These are phyloP conservation scores for Tubosaeta sp. DNA, from an alignment of 768 basidiomycete species.

Conservation along the genomic window DNA sequence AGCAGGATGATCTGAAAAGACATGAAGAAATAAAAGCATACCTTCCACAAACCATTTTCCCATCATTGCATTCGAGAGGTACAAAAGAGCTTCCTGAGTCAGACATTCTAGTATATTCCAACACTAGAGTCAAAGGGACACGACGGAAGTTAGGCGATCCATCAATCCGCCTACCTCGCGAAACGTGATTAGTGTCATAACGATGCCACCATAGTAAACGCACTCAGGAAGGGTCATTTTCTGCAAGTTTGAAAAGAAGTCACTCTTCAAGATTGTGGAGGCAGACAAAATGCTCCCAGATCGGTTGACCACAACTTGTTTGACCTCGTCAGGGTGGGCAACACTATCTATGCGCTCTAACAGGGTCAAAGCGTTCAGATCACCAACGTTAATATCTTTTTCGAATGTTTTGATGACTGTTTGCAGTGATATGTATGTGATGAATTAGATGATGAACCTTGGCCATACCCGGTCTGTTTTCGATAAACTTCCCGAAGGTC, in stretches of 20 bases:
- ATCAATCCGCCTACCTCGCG: constrained; percentile 65
- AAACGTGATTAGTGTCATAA: constrained; percentile 5
- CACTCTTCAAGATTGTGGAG: constrained; percentile 91
- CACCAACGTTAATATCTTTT: constrained; percentile 81
- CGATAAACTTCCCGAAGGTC: constrained; percentile 78
- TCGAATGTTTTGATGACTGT: constrained; percentile 93
- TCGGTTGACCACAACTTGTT: constrained; percentile 78
- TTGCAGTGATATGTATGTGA: not conserved
- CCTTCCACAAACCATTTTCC: constrained; percentile 78
- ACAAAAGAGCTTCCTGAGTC: constrained; percentile 32
- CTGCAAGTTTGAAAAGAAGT: constrained; percentile 90
- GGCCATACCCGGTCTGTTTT: constrained; percentile 70
- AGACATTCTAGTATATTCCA: constrained; percentile 24
- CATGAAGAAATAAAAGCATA: constrained; percentile 24
- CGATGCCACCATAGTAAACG: constrained; percentile 19
- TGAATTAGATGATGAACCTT: not conserved
- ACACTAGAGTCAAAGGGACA: constrained; percentile 56
- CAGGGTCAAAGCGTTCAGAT: constrained; percentile 74
- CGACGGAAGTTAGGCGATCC: constrained; percentile 93
- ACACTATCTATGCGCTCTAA: constrained; percentile 72
- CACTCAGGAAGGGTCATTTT: constrained; percentile 96
- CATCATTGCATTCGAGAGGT: constrained; percentile 36
- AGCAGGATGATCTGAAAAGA: constrained; percentile 20
- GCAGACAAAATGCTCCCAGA: constrained; percentile 85
- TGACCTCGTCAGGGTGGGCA: constrained; percentile 88